phyloP scores from a whole-genome alignment of 768 basidiomycete genomes.

The Roridomyces roridus region DNA sequence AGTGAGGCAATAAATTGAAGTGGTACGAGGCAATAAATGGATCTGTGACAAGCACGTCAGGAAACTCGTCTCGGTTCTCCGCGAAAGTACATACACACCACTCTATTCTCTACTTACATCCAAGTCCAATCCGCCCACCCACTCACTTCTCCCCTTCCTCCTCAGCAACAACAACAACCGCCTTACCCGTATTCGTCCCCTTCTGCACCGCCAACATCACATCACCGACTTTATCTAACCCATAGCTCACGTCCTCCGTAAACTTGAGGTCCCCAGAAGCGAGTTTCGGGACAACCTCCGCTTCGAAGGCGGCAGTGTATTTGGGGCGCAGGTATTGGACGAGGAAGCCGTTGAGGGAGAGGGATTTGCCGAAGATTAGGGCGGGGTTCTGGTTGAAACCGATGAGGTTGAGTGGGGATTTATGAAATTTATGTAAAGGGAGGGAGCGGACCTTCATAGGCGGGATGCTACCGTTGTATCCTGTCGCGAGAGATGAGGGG shows the following conservation, averaged over 20 bases:
- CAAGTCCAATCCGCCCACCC: too few relatives aligned
- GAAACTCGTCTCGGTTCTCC: too few relatives aligned
- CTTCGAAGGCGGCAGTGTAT: constrained; percentile 37
- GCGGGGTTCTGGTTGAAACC: constrained; percentile 34
- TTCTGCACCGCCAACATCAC: constrained; percentile 36
- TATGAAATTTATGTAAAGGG: too few relatives aligned
- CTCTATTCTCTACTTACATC: too few relatives aligned
- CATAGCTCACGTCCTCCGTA: constrained; percentile 35
- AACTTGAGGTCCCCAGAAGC: constrained; percentile 38
- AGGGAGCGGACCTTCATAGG: constrained; percentile 23
- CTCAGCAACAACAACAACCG: not conserved
- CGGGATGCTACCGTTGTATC: constrained; percentile 28
- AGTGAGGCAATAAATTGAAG: too few relatives aligned
- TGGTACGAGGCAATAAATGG: too few relatives aligned
- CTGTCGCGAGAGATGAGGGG: not conserved
- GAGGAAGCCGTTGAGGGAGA: constrained; percentile 47
- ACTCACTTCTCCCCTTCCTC: too few relatives aligned
- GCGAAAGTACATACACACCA: too few relatives aligned
- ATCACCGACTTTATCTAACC: constrained; percentile 37
- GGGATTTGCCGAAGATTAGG: constrained; percentile 38
- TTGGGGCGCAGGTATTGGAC: constrained; percentile 24
- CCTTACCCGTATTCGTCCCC: constrained; percentile 40
- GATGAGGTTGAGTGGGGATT: not conserved
- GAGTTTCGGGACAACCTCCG: constrained; percentile 33
- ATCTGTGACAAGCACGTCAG: too few relatives aligned